Evolutionary conservation across 495 filamentous ascomycete species (phyloP).

Genomic region (Acidiella bohemica): DNA sequence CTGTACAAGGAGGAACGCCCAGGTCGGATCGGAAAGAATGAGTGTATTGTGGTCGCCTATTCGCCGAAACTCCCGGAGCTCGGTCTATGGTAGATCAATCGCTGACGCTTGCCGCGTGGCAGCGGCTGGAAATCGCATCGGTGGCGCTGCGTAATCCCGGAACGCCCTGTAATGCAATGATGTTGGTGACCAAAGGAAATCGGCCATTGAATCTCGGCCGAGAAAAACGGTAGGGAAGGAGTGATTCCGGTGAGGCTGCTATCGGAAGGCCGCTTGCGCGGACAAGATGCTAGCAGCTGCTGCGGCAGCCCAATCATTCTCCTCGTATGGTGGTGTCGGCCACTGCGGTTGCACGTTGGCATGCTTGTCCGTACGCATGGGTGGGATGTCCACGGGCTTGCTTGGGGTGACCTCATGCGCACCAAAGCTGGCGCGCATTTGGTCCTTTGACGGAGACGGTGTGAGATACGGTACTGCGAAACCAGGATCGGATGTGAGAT

Average conservation of each 20-base stretch:
- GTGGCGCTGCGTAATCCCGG: too few species aligned
- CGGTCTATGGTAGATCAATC: too few species aligned
- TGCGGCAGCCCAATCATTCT: slow-evolving; percentile 77
- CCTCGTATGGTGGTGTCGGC: slow-evolving; percentile 92
- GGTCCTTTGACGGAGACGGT: slow-evolving; percentile 76
- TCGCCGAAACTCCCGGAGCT: too few species aligned
- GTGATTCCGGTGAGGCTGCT: too few species aligned
- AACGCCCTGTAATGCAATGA: background rate
- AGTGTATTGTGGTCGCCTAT: too few species aligned
- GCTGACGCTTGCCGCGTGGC: too few species aligned
- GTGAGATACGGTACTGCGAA: slow-evolving; percentile 71
- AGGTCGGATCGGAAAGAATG: too few species aligned
- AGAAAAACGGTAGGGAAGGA: too few species aligned
- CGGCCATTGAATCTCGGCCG: background rate
- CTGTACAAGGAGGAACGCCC: too few species aligned
- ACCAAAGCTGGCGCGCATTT: slow-evolving; percentile 56
- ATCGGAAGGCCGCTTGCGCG: slow-evolving; percentile 17
- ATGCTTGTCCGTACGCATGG: slow-evolving; percentile 32
- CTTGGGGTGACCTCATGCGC: slow-evolving; percentile 37
- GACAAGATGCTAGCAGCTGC: slow-evolving; percentile 60
- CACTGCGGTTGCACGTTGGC: slow-evolving; percentile 54
- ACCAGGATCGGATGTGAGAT: slow-evolving; percentile 39
- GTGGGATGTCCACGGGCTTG: slow-evolving; percentile 47
- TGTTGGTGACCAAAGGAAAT: background rate
- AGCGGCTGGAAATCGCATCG: too few species aligned